Evolutionary conservation across 1,284 basidiomycete species (phyloP).

Genomic region (Naganishia cerealis): DNA sequence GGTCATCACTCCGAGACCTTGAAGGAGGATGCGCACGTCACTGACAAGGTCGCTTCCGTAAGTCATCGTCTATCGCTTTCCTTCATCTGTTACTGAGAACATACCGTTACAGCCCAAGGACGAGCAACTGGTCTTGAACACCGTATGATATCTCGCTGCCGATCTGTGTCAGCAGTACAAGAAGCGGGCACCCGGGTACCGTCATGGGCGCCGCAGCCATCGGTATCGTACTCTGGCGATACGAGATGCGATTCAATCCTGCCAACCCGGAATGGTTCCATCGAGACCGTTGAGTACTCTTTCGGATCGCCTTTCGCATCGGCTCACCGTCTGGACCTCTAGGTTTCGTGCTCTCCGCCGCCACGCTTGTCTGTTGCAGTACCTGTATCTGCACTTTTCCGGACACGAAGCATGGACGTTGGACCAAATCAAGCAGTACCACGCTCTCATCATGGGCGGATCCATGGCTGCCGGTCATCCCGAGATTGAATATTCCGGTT

Average conservation of each 20-base stretch:
- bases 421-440: constrained; percentile 49
- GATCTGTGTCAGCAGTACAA: constrained; percentile 51
- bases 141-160: constrained; percentile 50
- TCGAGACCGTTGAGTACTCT: constrained; percentile 36
- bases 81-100: too few species aligned
- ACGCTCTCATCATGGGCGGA: constrained; percentile 41
- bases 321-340: not conserved
- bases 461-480: constrained; percentile 49
- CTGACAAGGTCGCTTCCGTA: constrained; percentile 24
- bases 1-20: constrained; percentile 7
- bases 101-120: constrained; percentile 11
- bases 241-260: constrained; percentile 49
- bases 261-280: constrained; percentile 43
- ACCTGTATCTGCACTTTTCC: constrained; percentile 51
- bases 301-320: not conserved
- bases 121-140: constrained; percentile 45
- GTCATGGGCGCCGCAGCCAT: constrained; percentile 54
- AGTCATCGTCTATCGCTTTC: not conserved
- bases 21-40: constrained; percentile 3
- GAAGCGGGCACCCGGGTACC: constrained; percentile 55
- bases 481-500: constrained; percentile 45
- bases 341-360: constrained; percentile 51
- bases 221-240: constrained; percentile 44
- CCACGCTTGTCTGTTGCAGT: constrained; percentile 51
- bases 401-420: constrained; percentile 49